Base-by-base conservation (phyloP, 768 basidiomycete genomes). In the Rhizopogon vinicolor region DNA sequence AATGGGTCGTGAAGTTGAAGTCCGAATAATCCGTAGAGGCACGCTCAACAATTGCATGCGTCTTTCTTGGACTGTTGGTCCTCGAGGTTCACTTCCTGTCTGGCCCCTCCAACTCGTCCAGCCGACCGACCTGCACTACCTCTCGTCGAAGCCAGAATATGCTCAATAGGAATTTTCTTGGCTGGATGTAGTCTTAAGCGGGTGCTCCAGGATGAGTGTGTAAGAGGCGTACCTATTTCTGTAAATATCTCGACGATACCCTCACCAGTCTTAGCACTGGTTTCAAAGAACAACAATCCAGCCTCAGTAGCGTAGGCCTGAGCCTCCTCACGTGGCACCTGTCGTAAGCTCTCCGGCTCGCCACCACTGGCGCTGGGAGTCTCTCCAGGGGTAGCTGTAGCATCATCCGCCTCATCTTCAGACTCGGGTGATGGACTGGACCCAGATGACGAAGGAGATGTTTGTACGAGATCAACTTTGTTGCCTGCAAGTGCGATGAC, bases 401-500 rank as follows among this genome's bases (percentile, higher is more conserved):
- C 93, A 71, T 96, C 93, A 65, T 95, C 92, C 1, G 90, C 86
- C 63, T 94, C 93, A 61, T 92, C 92, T 66, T 93, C 91, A 4
- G 87, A 84, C 60, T 92, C 91, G 13, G 87, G 74, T 9, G 78
- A 68, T 5, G 82, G 72, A 37, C 79, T 64, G 18, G 76, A 65
- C 12, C 77, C 73, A 5, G 81, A 64, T 33, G 81, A 75, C 5
- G 84, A 77, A 5, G 79, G 61, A 7, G 87, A 81, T 7, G 84
- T 67, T 67, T 89, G 87, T 28, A 92, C 89, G 60, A 96, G 82
- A 75, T 98, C 88, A 59, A 98, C 83, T 74, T 99, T 98, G 82
- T 99, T 99, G 31, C 97, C 97, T 10, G 93, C 93, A 51, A 99
- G 85, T 6, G 96, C 95, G 64, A 99, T 98, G 68, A 99, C 95